These are phyloP conservation scores for Lentinula guzmanii DNA, from an alignment of 768 basidiomycete genomes.

Conservation along the genomic window DNA sequence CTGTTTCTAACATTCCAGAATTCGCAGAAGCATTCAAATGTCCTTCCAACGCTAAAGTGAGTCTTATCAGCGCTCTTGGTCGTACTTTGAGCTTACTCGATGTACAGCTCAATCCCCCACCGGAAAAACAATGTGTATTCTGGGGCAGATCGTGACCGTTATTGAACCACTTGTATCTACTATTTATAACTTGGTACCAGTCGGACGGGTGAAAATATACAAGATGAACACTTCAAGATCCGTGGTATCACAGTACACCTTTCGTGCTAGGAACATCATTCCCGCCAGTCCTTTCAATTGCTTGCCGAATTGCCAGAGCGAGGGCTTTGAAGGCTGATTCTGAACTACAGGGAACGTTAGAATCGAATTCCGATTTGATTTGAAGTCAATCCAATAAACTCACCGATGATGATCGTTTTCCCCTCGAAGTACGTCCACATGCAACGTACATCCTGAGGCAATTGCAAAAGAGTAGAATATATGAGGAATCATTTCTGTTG, in stretches of 20 bases:
- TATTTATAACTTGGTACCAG: not conserved
- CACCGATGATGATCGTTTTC: conserved; percentile 98
- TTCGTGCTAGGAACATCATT: conserved; percentile 95
- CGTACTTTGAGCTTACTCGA: not conserved
- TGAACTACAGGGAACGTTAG: conserved; percentile 44
- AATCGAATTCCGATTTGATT: not conserved
- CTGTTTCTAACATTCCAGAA: conserved; percentile 79
- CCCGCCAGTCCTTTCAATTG: conserved; percentile 85
- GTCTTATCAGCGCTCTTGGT: not conserved
- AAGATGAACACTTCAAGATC: not conserved
- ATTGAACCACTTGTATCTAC: not conserved
- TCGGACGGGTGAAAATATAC: not conserved
- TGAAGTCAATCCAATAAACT: conserved; percentile 16
- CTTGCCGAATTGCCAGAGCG: conserved; percentile 90
- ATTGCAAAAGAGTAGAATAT: conserved; percentile 98
- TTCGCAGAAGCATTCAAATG: conserved; percentile 89
- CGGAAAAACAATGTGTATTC: conserved; percentile 71
- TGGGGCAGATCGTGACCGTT: conserved; percentile 38
- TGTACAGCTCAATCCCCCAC: conserved; percentile 73
- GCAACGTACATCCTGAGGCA: conserved; percentile 88
- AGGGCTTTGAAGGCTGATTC: conserved; percentile 99
- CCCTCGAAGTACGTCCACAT: conserved; percentile 90
- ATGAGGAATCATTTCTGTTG: conserved; percentile 98
- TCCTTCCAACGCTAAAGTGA: conserved; percentile 64
- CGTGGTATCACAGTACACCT: conserved; percentile 61